These are phyloP conservation scores for Alnus rubra DNA, from an alignment of 306 rosid species.

Conservation along the genomic window DNA sequence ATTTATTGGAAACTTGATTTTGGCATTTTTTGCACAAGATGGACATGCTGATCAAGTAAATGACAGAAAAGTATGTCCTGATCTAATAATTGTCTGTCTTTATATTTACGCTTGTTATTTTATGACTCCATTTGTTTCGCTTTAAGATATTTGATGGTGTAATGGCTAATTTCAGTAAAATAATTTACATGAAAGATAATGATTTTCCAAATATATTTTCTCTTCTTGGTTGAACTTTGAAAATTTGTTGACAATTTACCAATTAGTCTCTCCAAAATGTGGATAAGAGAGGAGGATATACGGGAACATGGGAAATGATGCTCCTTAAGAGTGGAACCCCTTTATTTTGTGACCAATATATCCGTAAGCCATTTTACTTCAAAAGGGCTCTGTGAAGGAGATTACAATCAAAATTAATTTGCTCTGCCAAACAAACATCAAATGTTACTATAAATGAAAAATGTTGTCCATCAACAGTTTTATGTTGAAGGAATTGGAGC, in stretches of 20 bases:
- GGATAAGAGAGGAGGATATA: slow-evolving; percentile 1
- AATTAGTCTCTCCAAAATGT: neutral
- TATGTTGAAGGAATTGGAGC: no score
- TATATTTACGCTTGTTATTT: neutral
- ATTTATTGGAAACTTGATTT: slow-evolving; percentile 79
- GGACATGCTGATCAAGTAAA: slow-evolving; percentile 72
- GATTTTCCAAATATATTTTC: neutral
- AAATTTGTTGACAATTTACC: neutral
- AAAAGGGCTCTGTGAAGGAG: no score
- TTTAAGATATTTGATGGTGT: neutral
- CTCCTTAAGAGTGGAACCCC: neutral
- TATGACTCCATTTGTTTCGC: neutral
- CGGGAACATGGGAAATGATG: neutral
- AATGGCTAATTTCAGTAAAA: neutral
- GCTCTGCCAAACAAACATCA: no score
- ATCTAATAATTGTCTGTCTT: neutral
- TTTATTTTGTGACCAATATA: no score
- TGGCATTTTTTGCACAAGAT: slow-evolving; percentile 93
- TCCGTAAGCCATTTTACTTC: no score
- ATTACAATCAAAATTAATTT: no score
- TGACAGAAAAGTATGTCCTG: slow-evolving; percentile 63
- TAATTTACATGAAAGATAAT: neutral
- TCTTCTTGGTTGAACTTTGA: neutral
- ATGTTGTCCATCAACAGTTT: no score
- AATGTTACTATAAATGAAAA: no score